These are phyloP conservation scores for Monilinia laxa DNA, from an alignment of 2,329 filamentous ascomycete species.

Conservation along the genomic window DNA sequence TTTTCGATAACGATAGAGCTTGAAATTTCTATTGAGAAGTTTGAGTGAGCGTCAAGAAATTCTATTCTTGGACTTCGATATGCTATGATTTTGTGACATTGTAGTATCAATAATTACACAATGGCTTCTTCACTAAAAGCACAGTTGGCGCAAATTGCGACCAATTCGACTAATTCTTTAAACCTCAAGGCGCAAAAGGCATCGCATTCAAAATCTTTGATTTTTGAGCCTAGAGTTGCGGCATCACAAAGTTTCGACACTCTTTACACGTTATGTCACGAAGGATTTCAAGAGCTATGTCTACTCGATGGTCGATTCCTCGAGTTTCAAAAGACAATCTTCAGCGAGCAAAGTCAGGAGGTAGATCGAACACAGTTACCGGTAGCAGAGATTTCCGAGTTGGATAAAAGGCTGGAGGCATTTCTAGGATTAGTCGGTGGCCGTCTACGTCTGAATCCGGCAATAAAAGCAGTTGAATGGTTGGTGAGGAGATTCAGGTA, in stretches of 20 bases:
- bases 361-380: constrained; percentile 88
- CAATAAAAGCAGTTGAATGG: constrained; percentile 92
- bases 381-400: constrained; percentile 73
- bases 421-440: constrained; percentile 81
- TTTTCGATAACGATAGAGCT: constrained; percentile 25
- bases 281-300: constrained; percentile 91
- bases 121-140: constrained; percentile 88
- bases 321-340: constrained; percentile 74
- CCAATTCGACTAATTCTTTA: constrained; percentile 84
- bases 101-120: constrained; percentile 19
- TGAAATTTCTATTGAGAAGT: constrained; percentile 23
- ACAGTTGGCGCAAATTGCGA: constrained; percentile 90
- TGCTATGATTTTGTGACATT: constrained; percentile 27
- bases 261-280: constrained; percentile 80
- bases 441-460: constrained; percentile 78
- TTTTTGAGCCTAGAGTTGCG: constrained; percentile 85
- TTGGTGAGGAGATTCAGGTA: constrained; percentile 86
- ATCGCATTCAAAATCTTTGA: constrained; percentile 88
- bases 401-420: constrained; percentile 74
- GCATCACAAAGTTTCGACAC: constrained; percentile 87
- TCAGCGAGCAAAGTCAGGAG: constrained; percentile 88
- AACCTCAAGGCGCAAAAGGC: constrained; percentile 91
- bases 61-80: constrained; percentile 15
- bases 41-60: constrained; percentile 20
- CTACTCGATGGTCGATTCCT: constrained; percentile 77